These are phyloP conservation scores for Candida palmyrensis DNA, from an alignment of 805 yeast genomes.

Conservation along the genomic window DNA sequence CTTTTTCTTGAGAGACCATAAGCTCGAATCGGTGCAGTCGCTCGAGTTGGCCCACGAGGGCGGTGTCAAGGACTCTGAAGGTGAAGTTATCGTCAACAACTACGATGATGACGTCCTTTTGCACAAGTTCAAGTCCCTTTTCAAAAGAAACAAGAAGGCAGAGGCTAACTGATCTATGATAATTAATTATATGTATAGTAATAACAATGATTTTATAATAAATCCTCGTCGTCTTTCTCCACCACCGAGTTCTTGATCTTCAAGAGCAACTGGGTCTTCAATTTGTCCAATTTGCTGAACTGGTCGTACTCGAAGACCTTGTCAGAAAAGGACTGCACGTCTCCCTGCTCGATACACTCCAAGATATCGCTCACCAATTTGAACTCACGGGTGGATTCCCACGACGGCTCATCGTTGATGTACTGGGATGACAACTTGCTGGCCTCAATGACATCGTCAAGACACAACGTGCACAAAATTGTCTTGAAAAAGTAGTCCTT, in stretches of 20 bases:
- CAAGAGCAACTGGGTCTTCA: conserved; percentile 80
- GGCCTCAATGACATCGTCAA: conserved; percentile 84
- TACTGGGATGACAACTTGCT: conserved; percentile 62
- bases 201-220: conserved; percentile 16
- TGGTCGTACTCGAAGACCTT: conserved; percentile 81
- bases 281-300: conserved; percentile 80
- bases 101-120: conserved; percentile 19
- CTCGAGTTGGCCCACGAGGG: conserved; percentile 10
- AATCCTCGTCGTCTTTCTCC: conserved; percentile 66
- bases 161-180: no score
- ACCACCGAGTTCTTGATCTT: conserved; percentile 73
- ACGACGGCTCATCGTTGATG: conserved; percentile 67
- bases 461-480: conserved; percentile 76
- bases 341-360: conserved; percentile 75
- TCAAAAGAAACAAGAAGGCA: conserved; percentile 4
- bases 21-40: conserved; percentile 33
- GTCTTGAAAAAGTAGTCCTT: conserved; percentile 89
- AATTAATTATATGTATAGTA: no score
- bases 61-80: conserved; percentile 11
- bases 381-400: conserved; percentile 71
- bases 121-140: conserved; percentile 9
- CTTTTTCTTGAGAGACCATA: conserved; percentile 50
- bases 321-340: conserved; percentile 68
- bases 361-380: conserved; percentile 61
- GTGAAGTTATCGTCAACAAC: conserved; percentile 17